A percentile compares a stretch with the other conserved stretches of the same genome.
phyloP scores from a whole-genome alignment of 108 stramenopile species.

The Parietichytrium sp. region DNA sequence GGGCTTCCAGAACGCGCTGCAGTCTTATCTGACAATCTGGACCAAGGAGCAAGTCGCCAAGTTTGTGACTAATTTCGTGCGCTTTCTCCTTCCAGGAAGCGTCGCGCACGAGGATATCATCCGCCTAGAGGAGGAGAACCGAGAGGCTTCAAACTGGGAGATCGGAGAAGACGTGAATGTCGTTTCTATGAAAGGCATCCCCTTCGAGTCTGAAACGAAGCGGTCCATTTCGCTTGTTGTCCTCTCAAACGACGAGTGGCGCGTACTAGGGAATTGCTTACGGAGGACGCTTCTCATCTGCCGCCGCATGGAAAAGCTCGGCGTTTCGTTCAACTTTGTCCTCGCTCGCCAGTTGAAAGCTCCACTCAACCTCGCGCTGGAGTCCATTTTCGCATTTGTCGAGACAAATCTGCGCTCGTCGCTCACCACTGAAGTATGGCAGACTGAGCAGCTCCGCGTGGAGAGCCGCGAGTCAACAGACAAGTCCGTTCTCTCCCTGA shows the following conservation, averaged over 20 bases:
- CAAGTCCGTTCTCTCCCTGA: neutral
- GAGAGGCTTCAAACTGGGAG: neutral
- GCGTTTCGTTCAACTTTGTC: neutral
- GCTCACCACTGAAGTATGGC: slow-evolving; percentile 1
- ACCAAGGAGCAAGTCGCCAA: neutral
- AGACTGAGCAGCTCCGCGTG: neutral
- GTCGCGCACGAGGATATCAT: neutral
- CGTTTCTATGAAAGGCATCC: slow-evolving; percentile 12
- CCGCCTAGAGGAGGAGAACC: neutral
- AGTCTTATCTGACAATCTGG: neutral
- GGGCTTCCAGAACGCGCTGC: neutral
- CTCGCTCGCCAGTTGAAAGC: neutral
- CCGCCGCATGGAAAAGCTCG: slow-evolving; percentile 7
- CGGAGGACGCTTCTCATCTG: neutral
- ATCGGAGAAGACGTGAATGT: slow-evolving; percentile 13
- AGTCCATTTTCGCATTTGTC: neutral
- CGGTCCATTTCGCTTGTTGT: neutral
- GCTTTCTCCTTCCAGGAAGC: slow-evolving; percentile 4
- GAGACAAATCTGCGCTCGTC: neutral
- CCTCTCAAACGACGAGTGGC: neutral
- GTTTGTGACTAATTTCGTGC: slow-evolving; percentile 1
- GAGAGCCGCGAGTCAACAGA: neutral
- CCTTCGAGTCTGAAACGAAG: slow-evolving; percentile 9
- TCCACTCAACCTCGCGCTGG: neutral
- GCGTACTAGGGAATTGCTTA: neutral